Conservation (phyloP, 2,329 filamentous ascomycete species). For the Colletotrichum lupini region DNA sequence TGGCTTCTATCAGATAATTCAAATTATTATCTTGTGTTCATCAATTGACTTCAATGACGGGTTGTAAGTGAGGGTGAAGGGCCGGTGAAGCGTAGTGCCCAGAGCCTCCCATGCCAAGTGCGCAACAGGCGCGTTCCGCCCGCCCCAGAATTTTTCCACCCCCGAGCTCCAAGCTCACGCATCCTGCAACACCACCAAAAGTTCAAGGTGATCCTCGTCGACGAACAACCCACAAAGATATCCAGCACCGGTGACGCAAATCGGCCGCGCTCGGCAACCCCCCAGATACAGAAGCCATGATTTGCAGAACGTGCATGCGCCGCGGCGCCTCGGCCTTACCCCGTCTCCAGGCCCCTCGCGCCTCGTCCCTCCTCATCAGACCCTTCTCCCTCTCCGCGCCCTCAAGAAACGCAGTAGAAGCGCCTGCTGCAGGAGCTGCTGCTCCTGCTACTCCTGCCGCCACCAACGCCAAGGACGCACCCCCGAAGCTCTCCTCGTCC, state of each 20-base stretch:
- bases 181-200: slow-evolving; percentile 26
- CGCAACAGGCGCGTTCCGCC: slow-evolving; percentile 32
- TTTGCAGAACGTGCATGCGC: slow-evolving; percentile 62
- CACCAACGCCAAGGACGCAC: slow-evolving; percentile 43
- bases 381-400: slow-evolving; percentile 53
- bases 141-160: slow-evolving; percentile 38
- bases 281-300: slow-evolving; percentile 43
- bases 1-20: background rate
- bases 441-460: slow-evolving; percentile 6
- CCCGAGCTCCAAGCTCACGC: slow-evolving; percentile 23
- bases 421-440: slow-evolving; percentile 14
- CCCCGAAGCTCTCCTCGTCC: slow-evolving; percentile 46
- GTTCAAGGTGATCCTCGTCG: background rate
- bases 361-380: slow-evolving; percentile 41
- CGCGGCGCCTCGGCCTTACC: slow-evolving; percentile 49
- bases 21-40: background rate
- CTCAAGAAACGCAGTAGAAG: slow-evolving; percentile 24
- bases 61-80: background rate
- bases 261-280: background rate
- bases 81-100: background rate
- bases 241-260: background rate
- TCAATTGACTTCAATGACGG: background rate
- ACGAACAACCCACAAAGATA: background rate
- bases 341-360: slow-evolving; percentile 38
- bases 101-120: slow-evolving; percentile 15